Base-by-base conservation (phyloP, 1,139 yeast species). In the Arxiozyma slooffiae region DNA sequence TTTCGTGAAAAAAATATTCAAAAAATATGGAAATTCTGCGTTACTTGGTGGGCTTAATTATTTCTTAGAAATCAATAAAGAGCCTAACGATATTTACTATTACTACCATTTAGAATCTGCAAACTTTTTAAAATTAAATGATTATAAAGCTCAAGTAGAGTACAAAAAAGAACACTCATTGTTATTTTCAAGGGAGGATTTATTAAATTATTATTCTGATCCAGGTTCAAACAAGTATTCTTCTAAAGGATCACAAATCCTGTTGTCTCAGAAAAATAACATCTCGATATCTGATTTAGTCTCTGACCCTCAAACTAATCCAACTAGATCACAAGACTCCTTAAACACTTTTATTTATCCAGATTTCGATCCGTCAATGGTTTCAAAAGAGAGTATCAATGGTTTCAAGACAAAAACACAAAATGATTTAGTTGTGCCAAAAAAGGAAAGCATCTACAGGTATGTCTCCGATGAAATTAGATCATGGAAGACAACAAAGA, bases 191-290 rank as follows among this genome's bases (percentile, higher is more conserved):
- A 60, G 53, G 26, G 63, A 59, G 14, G 68, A 64, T 43, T 49
- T 67, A 38, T 38, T 66, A 24, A 60, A 63, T 41, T 64, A 55
- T 50, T 67, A 67, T 51, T 58, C 65, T 3, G 67, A 63, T 49
- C 48, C 55, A 16, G 63, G 58, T 0, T 55, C 63, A 20, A 63
- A 64, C 44, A 58, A 57, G 47, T 62, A 57, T 48, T 57, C 66
- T 41, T 52, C 56, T 22, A 61, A 58, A 41, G 70, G 68, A 7
- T 51, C 55, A 16, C 59, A 59, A 47, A 62, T 67, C 9, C 47
- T 67, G 17, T 20, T 26, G 4, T 55, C 64, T 5, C 56, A 57
- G 38, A 53, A 49, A 21, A 47, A 50, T 34, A 53, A 56, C 20
- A 43, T 58, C 2, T 62, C 64, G 1, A 52, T 60, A 1, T 51